phyloP scores from a whole-genome alignment of 2,329 filamentous ascomycete genomes.

The Drechslerella dactyloides region DNA sequence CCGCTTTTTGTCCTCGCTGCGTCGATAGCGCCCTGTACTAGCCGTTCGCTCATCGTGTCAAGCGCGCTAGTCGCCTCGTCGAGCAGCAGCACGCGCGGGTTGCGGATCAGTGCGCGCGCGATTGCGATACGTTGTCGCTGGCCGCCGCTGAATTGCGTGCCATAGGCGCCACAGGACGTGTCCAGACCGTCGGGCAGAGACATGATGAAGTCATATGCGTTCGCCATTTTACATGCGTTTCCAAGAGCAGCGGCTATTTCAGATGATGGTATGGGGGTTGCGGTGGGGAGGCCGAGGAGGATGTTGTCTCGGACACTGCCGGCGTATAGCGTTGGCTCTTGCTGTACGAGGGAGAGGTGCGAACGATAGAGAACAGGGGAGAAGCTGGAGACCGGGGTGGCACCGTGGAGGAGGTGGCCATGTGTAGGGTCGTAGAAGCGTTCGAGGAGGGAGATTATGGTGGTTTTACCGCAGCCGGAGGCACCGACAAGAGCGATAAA shows the following conservation, averaged over 20 bases:
- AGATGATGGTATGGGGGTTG: constrained; percentile 61
- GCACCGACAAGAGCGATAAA: constrained; percentile 66
- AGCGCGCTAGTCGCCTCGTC: constrained; percentile 76
- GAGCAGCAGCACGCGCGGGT: constrained; percentile 71
- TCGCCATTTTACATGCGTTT: constrained; percentile 67
- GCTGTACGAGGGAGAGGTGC: constrained; percentile 60
- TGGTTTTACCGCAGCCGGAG: constrained; percentile 63
- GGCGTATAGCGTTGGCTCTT: constrained; percentile 62
- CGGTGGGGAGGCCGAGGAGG: constrained; percentile 58
- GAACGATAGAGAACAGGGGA: constrained; percentile 58
- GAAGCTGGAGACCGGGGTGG: constrained; percentile 62
- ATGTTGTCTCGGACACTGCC: constrained; percentile 58
- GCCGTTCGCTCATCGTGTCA: constrained; percentile 60
- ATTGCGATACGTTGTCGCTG: constrained; percentile 75
- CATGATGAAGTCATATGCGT: constrained; percentile 73
- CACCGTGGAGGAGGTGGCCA: constrained; percentile 65
- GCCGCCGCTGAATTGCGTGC: constrained; percentile 72
- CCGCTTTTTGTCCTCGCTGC: constrained; percentile 52
- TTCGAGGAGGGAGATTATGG: constrained; percentile 62
- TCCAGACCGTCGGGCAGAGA: constrained; percentile 72
- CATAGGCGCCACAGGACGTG: constrained; percentile 71
- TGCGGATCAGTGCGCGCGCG: constrained; percentile 70
- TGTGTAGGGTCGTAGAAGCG: constrained; percentile 67
- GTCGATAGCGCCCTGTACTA: constrained; percentile 60
- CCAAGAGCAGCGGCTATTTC: constrained; percentile 60